Conservation (phyloP, 1,284 basidiomycete species). For the Pulchroboletus neoregius region DNA sequence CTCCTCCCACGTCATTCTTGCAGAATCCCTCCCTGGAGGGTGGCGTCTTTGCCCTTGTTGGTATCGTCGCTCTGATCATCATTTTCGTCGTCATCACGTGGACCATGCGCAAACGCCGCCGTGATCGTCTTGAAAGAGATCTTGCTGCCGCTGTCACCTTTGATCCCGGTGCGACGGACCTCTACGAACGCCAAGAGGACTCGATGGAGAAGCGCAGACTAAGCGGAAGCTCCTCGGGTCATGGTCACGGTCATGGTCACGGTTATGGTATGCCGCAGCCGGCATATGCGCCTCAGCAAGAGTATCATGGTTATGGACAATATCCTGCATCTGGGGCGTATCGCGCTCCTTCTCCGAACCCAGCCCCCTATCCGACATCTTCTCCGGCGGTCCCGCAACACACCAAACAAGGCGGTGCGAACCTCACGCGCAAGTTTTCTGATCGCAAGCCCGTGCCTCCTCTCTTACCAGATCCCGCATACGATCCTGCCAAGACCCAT, state of each 20-base stretch:
- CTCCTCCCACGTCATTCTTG: constrained; percentile 44
- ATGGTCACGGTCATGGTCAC: constrained; percentile 26
- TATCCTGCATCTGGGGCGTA: constrained; percentile 12
- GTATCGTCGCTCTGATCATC: constrained; percentile 47
- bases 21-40: constrained; percentile 59
- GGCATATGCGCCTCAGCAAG: constrained; percentile 20
- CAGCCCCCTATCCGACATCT: constrained; percentile 9
- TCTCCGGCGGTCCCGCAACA: constrained; percentile 16
- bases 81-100: constrained; percentile 45
- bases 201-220: constrained; percentile 36
- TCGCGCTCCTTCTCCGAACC: constrained; percentile 3
- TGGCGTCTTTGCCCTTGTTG: constrained; percentile 53
- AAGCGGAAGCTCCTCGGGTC: constrained; percentile 37
- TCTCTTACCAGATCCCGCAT: constrained; percentile 22
- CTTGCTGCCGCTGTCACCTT: constrained; percentile 50
- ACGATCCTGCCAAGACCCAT: constrained; percentile 24
- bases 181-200: constrained; percentile 29
- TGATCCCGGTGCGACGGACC: constrained; percentile 40
- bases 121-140: constrained; percentile 39
- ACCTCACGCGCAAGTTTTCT: constrained; percentile 32
- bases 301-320: constrained; percentile 24
- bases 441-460: constrained; percentile 34
- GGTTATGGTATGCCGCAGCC: constrained; percentile 16
- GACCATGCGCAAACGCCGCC: constrained; percentile 47
- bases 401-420: constrained; percentile 26